Conservation (phyloP, 2,329 filamentous ascomycete genomes). For the Penicillium decumbens region DNA sequence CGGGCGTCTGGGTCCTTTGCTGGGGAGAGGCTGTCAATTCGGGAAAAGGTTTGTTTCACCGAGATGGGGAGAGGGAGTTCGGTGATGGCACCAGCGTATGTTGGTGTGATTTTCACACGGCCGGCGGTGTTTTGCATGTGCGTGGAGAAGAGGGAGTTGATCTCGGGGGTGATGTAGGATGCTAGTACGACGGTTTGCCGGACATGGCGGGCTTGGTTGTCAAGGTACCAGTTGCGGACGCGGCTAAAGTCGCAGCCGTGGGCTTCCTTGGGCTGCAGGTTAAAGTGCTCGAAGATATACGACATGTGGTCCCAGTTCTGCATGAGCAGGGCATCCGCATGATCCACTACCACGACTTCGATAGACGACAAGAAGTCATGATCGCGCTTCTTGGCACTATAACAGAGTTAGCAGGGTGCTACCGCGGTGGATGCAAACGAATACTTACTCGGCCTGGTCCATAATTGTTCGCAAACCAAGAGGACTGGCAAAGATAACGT, state of each 20-base stretch:
- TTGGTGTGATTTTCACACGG: conserved; percentile 66
- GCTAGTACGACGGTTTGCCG: conserved; percentile 81
- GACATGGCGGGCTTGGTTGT: conserved; percentile 71
- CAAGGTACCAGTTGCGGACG: conserved; percentile 87
- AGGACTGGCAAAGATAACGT: conserved; percentile 88
- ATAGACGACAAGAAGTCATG: conserved; percentile 91
- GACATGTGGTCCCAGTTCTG: conserved; percentile 98
- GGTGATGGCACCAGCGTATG: conserved; percentile 68
- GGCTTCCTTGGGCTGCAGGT: conserved; percentile 79
- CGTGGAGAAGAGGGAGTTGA: conserved; percentile 71
- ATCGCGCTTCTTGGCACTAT: conserved; percentile 62
- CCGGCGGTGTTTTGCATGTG: conserved; percentile 78
- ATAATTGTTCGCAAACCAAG: conserved; percentile 87
- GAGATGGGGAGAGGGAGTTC: conserved; percentile 60
- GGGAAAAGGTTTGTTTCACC: conserved; percentile 81
- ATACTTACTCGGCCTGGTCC: conserved; percentile 63
- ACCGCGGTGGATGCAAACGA: conserved; percentile 11
- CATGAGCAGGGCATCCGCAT: conserved; percentile 90
- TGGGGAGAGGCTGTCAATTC: conserved; percentile 69
- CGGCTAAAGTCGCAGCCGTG: conserved; percentile 93
- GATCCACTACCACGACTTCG: conserved; percentile 83
- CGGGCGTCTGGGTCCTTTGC: conserved; percentile 76
- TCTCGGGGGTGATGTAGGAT: conserved; percentile 81
- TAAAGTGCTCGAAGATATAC: conserved; percentile 85
- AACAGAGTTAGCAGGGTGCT: conserved; percentile 1